These are phyloP conservation scores for Lanzia echinophila DNA, from an alignment of 2,329 filamentous ascomycete genomes.

Conservation along the genomic window DNA sequence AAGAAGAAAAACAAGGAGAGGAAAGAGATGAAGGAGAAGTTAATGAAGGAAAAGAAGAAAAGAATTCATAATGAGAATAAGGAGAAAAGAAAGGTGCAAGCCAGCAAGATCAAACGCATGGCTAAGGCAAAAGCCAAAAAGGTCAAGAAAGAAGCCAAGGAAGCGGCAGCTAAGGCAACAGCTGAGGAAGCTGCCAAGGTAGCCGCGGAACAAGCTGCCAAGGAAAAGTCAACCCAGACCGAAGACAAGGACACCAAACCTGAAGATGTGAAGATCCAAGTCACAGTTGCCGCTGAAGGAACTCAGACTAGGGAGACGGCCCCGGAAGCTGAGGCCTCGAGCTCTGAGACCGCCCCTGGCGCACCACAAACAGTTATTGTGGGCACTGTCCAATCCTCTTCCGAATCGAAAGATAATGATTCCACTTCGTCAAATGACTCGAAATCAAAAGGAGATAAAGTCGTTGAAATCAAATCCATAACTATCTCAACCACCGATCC, in stretches of 20 bases:
- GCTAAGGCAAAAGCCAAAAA: slow-evolving; percentile 14
- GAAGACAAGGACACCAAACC: slow-evolving; percentile 11
- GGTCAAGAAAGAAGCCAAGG: slow-evolving; percentile 9
- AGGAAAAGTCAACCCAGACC: slow-evolving; percentile 5
- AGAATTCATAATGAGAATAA: slow-evolving; percentile 13
- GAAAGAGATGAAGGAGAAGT: slow-evolving; percentile 33
- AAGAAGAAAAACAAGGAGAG: slow-evolving; percentile 35
- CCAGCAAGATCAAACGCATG: slow-evolving; percentile 9
- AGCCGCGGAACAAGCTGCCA: slow-evolving; percentile 4
- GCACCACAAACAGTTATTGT: too few relatives aligned
- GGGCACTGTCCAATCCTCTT: too few relatives aligned
- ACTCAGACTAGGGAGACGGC: slow-evolving; percentile 9
- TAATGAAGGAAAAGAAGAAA: slow-evolving; percentile 25
- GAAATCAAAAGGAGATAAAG: background rate
- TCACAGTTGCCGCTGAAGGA: background rate
- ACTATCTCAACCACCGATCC: background rate
- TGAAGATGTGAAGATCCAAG: background rate
- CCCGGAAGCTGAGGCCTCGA: background rate
- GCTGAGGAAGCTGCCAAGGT: slow-evolving; percentile 8
- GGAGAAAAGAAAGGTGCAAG: slow-evolving; percentile 12
- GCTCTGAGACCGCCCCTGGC: too few relatives aligned
- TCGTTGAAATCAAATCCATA: slow-evolving; percentile 2
- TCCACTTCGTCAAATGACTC: background rate
- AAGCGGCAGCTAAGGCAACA: slow-evolving; percentile 12
- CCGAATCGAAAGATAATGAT: background rate